Conservation (phyloP, 495 filamentous ascomycete genomes). For the Penicillium soppii region DNA sequence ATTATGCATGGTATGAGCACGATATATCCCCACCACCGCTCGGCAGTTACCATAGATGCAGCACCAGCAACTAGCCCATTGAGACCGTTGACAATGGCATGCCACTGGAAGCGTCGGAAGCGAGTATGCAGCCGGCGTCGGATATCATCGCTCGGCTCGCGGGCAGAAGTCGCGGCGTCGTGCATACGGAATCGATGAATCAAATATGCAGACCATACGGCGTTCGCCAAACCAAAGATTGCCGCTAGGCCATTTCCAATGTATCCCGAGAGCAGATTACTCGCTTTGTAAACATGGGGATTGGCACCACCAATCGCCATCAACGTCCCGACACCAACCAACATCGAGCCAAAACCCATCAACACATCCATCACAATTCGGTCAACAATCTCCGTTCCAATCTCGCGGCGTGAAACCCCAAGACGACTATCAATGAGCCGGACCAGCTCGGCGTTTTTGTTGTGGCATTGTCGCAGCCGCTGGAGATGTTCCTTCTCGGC, state of each 20-base stretch:
- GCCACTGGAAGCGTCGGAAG: slow-evolving; percentile 37
- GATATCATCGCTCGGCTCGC: slow-evolving; percentile 21
- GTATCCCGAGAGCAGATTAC: slow-evolving; percentile 51
- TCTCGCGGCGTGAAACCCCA: slow-evolving; percentile 39
- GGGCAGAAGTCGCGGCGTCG: slow-evolving; percentile 12
- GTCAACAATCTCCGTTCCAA: slow-evolving; percentile 48
- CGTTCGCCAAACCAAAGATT: slow-evolving; percentile 43
- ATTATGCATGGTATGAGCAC: slow-evolving; percentile 50
- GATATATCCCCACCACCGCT: slow-evolving; percentile 50
- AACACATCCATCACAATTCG: slow-evolving; percentile 48
- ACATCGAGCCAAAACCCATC: slow-evolving; percentile 43
- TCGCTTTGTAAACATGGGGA: slow-evolving; percentile 35
- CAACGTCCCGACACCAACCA: slow-evolving; percentile 49
- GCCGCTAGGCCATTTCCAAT: slow-evolving; percentile 47
- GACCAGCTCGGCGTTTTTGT: slow-evolving; percentile 12
- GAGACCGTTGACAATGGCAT: slow-evolving; percentile 38
- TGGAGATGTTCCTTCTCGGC: slow-evolving; percentile 35
- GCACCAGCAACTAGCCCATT: slow-evolving; percentile 50
- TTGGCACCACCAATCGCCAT: slow-evolving; percentile 51
- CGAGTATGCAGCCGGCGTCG: slow-evolving; percentile 30
- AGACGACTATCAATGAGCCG: slow-evolving; percentile 30
- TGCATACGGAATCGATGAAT: slow-evolving; percentile 35
- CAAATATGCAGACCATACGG: slow-evolving; percentile 43
- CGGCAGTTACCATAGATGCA: slow-evolving; percentile 49
- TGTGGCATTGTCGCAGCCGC: slow-evolving; percentile 13